Conservation (phyloP, 106 monocot species). For the Allium fistulosum region DNA sequence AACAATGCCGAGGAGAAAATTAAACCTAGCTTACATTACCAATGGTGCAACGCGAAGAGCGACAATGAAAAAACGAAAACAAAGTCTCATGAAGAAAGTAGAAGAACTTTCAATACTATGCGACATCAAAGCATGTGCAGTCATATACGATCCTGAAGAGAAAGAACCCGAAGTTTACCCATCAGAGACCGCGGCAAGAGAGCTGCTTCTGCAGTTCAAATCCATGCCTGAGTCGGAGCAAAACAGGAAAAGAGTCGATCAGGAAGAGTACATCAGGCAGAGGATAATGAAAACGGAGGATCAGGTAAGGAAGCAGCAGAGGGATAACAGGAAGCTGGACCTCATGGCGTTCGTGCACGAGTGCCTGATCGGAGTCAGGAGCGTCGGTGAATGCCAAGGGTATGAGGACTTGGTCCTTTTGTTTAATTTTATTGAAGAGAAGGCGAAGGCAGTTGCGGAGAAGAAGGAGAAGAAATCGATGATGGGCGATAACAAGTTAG, state of each 20-base stretch:
- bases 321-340: not conserved
- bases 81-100: slow-evolving; percentile 2
- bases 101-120: slow-evolving; percentile 7
- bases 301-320: not conserved
- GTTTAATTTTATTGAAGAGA: not conserved
- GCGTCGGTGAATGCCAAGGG: not conserved
- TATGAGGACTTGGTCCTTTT: not conserved
- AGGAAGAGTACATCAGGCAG: not conserved
- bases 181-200: not conserved
- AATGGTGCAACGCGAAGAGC: not conserved
- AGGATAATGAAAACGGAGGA: not conserved
- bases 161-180: slow-evolving; percentile 5
- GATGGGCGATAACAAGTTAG: not conserved
- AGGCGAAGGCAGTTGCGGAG: not conserved
- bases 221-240: not conserved
- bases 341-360: not conserved
- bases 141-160: not conserved
- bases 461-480: not conserved
- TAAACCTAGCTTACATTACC: not conserved
- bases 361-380: not conserved
- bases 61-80: not conserved
- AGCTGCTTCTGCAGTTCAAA: not conserved
- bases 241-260: not conserved
- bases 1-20: slow-evolving; percentile 9
- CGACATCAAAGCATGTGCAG: slow-evolving; percentile 3